These are phyloP conservation scores for Cyclotella distinguenda DNA, from an alignment of 108 stramenopile genomes.

Conservation along the genomic window DNA sequence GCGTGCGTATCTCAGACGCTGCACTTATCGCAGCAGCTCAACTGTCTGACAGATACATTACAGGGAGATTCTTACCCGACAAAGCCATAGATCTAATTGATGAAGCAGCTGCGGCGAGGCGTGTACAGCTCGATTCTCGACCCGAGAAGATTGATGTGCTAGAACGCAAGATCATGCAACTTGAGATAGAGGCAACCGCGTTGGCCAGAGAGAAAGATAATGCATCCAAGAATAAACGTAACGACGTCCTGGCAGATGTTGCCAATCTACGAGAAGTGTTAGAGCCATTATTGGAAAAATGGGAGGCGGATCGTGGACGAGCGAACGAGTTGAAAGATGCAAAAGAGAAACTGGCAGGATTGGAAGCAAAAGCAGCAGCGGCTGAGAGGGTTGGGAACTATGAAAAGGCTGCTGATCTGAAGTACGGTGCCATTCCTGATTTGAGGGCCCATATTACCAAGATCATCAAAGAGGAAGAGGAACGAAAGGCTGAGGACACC, in stretches of 20 bases:
- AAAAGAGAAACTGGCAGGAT: slow-evolving; percentile 82
- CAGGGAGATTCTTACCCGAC: slow-evolving; percentile 92
- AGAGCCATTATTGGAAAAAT: slow-evolving; percentile 63
- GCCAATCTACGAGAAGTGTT: slow-evolving; percentile 69
- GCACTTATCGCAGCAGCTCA: slow-evolving; percentile 93
- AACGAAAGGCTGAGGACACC: slow-evolving; percentile 50
- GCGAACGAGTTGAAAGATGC: slow-evolving; percentile 78
- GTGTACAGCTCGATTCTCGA: slow-evolving; percentile 87
- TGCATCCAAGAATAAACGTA: slow-evolving; percentile 66
- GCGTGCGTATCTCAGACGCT: slow-evolving; percentile 89
- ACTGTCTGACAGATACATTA: slow-evolving; percentile 93
- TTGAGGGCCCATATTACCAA: slow-evolving; percentile 66
- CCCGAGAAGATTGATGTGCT: slow-evolving; percentile 89
- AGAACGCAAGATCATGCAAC: slow-evolving; percentile 84
- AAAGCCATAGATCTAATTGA: slow-evolving; percentile 96
- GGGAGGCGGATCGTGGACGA: slow-evolving; percentile 82
- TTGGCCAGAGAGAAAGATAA: slow-evolving; percentile 85
- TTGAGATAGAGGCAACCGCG: slow-evolving; percentile 94
- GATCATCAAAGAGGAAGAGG: slow-evolving; percentile 71
- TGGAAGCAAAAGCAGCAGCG: slow-evolving; percentile 79
- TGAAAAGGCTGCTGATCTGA: slow-evolving; percentile 91
- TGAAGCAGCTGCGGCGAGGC: slow-evolving; percentile 90
- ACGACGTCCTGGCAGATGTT: slow-evolving; percentile 64
- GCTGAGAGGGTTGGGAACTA: slow-evolving; percentile 92
- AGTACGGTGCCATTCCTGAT: slow-evolving; percentile 93